A percentile compares a stretch with the other conserved stretches of the same genome.
Conservation (phyloP, 148 eudicot genomes). For the Silene latifolia region DNA sequence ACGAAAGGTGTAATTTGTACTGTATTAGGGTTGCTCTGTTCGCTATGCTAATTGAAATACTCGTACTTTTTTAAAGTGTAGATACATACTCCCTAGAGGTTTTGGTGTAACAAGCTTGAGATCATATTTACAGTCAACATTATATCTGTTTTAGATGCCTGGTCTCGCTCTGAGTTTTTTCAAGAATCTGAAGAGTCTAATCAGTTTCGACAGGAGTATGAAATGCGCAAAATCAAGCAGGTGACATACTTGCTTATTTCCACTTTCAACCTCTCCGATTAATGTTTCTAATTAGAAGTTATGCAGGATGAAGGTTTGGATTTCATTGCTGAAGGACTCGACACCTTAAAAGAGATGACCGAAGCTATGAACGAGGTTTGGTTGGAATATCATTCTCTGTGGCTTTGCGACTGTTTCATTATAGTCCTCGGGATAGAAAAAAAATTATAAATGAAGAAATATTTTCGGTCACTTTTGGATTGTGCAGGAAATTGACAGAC, state of each 20-base stretch:
- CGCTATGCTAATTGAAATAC: too few species aligned
- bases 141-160: constrained; percentile 35
- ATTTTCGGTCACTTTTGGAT: too few species aligned
- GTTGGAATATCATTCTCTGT: neutral
- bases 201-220: constrained; percentile 58
- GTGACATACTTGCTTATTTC: constrained; percentile 6
- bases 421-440: too few species aligned
- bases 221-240: constrained; percentile 70
- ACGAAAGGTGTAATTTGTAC: too few species aligned
- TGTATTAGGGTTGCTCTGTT: too few species aligned
- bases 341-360: constrained; percentile 60
- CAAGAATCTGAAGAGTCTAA: constrained; percentile 48
- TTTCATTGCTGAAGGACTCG: constrained; percentile 57
- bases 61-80: too few species aligned
- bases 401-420: too few species aligned
- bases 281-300: neutral
- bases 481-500: constrained; percentile 51
- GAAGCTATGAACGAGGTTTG: constrained; percentile 59
- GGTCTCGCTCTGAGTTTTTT: constrained; percentile 38
- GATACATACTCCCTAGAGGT: too few species aligned
- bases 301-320: constrained; percentile 64
- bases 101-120: too few species aligned
- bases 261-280: too few species aligned
- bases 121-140: too few species aligned
- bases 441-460: too few species aligned